These are phyloP conservation scores for Camellia japonica DNA, from an alignment of 148 eudicot genomes.

Conservation along the genomic window DNA sequence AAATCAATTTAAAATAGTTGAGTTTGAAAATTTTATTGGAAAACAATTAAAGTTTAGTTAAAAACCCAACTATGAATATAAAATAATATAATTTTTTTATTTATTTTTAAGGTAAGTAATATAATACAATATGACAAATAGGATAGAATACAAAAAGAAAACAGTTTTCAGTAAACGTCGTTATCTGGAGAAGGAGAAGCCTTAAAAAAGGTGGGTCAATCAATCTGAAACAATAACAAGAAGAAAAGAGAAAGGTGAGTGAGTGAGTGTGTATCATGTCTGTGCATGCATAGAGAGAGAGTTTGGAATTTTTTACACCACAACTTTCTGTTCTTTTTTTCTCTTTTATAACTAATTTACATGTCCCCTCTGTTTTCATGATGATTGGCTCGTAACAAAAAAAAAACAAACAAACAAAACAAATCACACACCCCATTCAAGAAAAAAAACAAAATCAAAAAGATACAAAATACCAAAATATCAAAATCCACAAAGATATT, in stretches of 20 bases:
- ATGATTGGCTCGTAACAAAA: constrained; percentile 5
- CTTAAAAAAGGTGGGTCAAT: constrained; percentile 14
- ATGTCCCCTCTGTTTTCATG: background rate
- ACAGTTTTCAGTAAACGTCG: constrained; percentile 19
- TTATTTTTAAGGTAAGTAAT: background rate
- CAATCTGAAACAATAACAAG: constrained; percentile 12
- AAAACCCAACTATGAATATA: no score
- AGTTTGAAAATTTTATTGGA: no score
- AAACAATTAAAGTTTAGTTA: no score
- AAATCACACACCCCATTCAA: background rate
- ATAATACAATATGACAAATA: background rate
- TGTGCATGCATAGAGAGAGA: constrained; percentile 15
- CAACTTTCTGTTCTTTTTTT: background rate
- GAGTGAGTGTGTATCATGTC: no score
- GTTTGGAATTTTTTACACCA: background rate
- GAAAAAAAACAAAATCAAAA: background rate
- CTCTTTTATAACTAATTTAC: background rate
- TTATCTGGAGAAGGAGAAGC: constrained; percentile 7
- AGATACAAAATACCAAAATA: background rate
- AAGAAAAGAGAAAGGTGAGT: background rate
- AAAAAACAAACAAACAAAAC: constrained; percentile 9
- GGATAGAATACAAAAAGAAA: background rate
- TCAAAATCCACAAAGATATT: background rate
- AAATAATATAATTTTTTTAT: no score
- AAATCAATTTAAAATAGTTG: no score